Evolutionary conservation across 2,329 filamentous ascomycete species (phyloP), one percentile per base, ranked within the genome.

Genomic region (Alternaria burnsii): DNA sequence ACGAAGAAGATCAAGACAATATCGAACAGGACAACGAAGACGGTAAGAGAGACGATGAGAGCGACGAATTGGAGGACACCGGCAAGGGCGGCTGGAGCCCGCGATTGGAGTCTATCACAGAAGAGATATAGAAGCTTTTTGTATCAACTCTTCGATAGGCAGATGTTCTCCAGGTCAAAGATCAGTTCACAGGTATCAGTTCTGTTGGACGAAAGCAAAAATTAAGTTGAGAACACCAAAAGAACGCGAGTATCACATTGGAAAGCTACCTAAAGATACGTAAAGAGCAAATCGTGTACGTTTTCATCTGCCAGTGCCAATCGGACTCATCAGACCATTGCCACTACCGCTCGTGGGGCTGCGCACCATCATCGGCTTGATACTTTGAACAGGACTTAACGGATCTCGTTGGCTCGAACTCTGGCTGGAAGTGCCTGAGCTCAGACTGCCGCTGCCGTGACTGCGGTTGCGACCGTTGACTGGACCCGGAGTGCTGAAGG

Each of bases 371-470:
- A 77, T 65, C 8, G 73, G 70, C 58, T 77, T 78, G 42, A 71
- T 50, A 30, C 67, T 72, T 32, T 74, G 75, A 41, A 77, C 66
- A 20, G 77, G 77, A 58, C 75, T 78, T 71, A 78, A 68, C n/a
- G 77, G 77, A 62, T 79, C 77, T 42, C 73, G 64, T 56, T 78
- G 76, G 54, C 76, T 78, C 12, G 75, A 75, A 63, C 72, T 76
- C 63, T 78, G 72, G 61, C 76, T 79, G 7, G 71, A 76, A 71
- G 70, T 81, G 73, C 71, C 82, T 62, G 73, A 81, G 80, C 63
- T 82, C 76, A 74, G 74, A 73, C 78, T 78, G 47, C 82, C 83
- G 64, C 84, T 85, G 51, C 80, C 82, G 61, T 82, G 81, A 71
- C 83, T 85, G 51, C 79, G 82, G 52, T 78, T 77, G 52, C 68